phyloP scores from a whole-genome alignment of 1,284 basidiomycete genomes.

The Puccinia triticina region DNA sequence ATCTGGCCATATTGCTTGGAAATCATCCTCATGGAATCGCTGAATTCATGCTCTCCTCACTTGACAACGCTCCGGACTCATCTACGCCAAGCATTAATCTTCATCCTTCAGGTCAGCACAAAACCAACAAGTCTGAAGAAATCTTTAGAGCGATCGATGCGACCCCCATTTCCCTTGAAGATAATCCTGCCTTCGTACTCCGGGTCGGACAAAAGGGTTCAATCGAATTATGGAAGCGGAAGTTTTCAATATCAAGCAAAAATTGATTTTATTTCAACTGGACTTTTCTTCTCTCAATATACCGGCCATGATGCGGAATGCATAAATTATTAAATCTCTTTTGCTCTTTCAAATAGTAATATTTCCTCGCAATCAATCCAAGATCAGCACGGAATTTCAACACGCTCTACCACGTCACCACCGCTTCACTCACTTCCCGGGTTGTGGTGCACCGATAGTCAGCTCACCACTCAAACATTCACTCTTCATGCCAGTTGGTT shows the following conservation, averaged over 20 bases:
- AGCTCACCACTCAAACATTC: too few species aligned
- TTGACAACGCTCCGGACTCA: neutral
- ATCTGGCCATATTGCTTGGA: neutral
- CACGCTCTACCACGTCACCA: too few species aligned
- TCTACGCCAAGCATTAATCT: constrained; percentile 11
- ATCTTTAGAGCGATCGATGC: constrained; percentile 29
- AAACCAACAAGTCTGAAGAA: neutral
- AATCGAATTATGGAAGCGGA: constrained; percentile 19
- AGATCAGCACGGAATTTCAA: too few species aligned
- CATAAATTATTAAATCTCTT: too few species aligned
- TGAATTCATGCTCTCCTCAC: neutral
- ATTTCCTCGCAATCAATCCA: too few species aligned
- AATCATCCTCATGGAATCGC: constrained; percentile 25
- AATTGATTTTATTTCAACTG: neutral
- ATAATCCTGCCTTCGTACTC: neutral
- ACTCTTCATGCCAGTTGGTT: too few species aligned
- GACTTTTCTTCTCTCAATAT: too few species aligned
- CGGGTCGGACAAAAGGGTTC: constrained; percentile 9
- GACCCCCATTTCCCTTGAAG: neutral
- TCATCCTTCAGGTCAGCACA: neutral
- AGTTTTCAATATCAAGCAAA: neutral
- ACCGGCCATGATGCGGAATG: too few species aligned
- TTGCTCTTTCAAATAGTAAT: too few species aligned
- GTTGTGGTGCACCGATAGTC: too few species aligned
- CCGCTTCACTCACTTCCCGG: too few species aligned